Base-by-base conservation (phyloP, 257 asterid species). In the Primulina tabacum region DNA sequence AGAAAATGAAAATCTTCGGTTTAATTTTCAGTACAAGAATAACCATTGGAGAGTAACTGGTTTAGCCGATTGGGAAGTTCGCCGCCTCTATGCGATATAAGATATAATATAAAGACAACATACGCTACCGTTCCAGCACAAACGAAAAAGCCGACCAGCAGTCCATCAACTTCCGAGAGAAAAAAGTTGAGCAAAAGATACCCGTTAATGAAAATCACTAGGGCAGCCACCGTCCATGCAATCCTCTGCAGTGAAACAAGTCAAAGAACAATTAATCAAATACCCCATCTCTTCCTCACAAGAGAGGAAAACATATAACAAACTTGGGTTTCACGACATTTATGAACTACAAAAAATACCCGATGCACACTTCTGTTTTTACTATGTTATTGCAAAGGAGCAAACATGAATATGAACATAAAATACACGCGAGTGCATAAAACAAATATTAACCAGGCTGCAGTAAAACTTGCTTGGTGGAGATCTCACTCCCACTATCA, bases 161-260 rank as follows among this genome's bases (percentile, higher is more conserved):
- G 29, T 20, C 97, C 97, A 2, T 76, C 60, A 47, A 89, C 96
- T 80, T 93, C 99, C 1, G 90, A 80, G 68, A 86, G 40, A 81
- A 90, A 85, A 73, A 93, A 93, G 78, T 90, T 84, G 68, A 93
- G 83, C 85, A 93, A 78, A 72, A 93, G 96, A 85, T 93, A 93
- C 34, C 99, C 97, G 24, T 93, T 93, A 26, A 93, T 93, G 73
- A 88, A 91, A 58, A 93, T 93, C 87, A 93, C 97, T 61, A 93
- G 83, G 18, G 80, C 88, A 57, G 99, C 97, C 85, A 93, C 92
- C 0, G 89, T 86, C 99, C 99, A 93, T 5, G 96, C 95, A 62
- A 85, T 77, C 71, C 87, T 85, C 99, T 93, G 73, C 83, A 82
- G 34, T 38, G 47, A 9, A 38, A 38, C 47, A 38, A 89, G 63